Conservation (phyloP, 2,329 filamentous ascomycete species). For the Thermoascus crustaceus region DNA sequence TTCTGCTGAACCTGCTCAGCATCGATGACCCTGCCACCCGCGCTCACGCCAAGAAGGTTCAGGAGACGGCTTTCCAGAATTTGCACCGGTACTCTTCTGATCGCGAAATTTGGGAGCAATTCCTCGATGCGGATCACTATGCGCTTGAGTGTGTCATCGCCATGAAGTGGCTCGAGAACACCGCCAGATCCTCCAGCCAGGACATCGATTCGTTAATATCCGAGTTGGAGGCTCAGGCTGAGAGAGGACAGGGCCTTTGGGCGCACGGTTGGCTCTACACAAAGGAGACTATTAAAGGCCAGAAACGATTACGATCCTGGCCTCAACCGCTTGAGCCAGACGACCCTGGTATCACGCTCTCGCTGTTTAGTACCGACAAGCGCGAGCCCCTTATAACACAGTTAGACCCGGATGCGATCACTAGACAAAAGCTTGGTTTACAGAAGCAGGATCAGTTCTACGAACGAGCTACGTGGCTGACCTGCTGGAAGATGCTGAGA, state of each 20-base stretch:
- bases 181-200: slow-evolving; percentile 57
- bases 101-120: slow-evolving; percentile 61
- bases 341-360: slow-evolving; percentile 48
- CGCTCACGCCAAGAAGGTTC: slow-evolving; percentile 29
- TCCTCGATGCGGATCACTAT: slow-evolving; percentile 62
- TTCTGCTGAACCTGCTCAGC: slow-evolving; percentile 67
- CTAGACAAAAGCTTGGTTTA: slow-evolving; percentile 66
- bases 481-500: slow-evolving; percentile 87
- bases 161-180: slow-evolving; percentile 77
- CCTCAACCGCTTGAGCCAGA: slow-evolving; percentile 57
- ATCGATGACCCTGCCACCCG: slow-evolving; percentile 52
- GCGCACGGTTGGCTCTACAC: slow-evolving; percentile 90
- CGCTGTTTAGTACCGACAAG: slow-evolving; percentile 49
- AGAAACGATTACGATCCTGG: slow-evolving; percentile 69
- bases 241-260: slow-evolving; percentile 68
- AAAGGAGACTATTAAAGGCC: slow-evolving; percentile 77
- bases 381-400: slow-evolving; percentile 69
- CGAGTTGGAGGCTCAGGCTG: slow-evolving; percentile 66
- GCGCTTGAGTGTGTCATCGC: slow-evolving; percentile 73
- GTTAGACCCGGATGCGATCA: slow-evolving; percentile 83
- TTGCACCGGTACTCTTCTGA: slow-evolving; percentile 52
- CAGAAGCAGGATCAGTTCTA: slow-evolving; percentile 80
- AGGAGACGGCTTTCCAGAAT: slow-evolving; percentile 33
- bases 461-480: slow-evolving; percentile 83
- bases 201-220: slow-evolving; percentile 69